Percentiles rank a stretch among this genome's conserved stretches.
Conservation (phyloP, 1,284 basidiomycete species). For the Microbotryum silenes-acaulis region DNA sequence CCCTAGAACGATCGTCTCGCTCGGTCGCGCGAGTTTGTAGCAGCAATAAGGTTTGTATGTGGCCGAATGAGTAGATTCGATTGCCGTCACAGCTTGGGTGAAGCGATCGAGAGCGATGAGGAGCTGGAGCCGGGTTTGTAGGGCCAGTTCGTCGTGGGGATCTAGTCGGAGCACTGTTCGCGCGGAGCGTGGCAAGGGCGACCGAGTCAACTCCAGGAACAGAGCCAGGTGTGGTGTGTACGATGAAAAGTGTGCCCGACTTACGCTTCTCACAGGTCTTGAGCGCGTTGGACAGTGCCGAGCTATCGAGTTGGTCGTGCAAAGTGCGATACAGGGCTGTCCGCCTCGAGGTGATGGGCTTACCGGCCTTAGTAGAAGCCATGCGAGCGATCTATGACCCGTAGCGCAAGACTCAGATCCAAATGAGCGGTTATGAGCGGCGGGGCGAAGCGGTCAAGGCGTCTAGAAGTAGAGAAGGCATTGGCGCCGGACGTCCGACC, state of each 20-base stretch:
- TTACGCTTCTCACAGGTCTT: slow-evolving; percentile 14
- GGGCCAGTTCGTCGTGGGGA: slow-evolving; percentile 21
- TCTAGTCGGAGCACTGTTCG: slow-evolving; percentile 29
- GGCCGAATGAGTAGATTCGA: not conserved
- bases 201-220: not conserved
- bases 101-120: slow-evolving; percentile 32
- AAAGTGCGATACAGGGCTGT: slow-evolving; percentile 19
- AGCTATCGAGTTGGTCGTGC: slow-evolving; percentile 20
- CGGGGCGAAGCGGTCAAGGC: too few species aligned
- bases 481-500: too few species aligned
- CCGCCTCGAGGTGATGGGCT: not conserved
- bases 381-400: too few species aligned
- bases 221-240: not conserved
- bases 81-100: slow-evolving; percentile 7
- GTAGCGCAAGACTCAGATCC: too few species aligned
- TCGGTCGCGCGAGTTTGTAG: slow-evolving; percentile 30
- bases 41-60: slow-evolving; percentile 20
- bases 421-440: too few species aligned
- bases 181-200: not conserved
- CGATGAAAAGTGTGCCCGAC: not conserved
- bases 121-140: slow-evolving; percentile 27
- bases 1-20: not conserved
- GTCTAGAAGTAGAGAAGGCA: too few species aligned
- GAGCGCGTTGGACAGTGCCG: slow-evolving; percentile 13
- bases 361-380: not conserved